phyloP scores from a whole-genome alignment of 2,329 filamentous ascomycete species.

The Pseudogymnoascus sp. region DNA sequence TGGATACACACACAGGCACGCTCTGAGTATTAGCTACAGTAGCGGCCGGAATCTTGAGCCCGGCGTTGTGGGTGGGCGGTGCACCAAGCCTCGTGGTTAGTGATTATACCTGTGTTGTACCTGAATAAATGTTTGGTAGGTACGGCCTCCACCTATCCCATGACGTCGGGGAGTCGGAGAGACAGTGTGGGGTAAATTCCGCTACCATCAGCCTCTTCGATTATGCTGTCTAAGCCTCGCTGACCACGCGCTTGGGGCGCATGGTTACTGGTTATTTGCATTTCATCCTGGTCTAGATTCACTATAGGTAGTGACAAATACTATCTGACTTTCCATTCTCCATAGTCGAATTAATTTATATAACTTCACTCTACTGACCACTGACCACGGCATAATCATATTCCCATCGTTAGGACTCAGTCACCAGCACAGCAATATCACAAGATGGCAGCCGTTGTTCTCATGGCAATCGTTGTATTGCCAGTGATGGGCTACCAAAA shows the following conservation, averaged over 20 bases:
- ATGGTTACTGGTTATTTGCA: neutral
- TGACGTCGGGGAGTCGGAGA: neutral
- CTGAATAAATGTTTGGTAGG: neutral
- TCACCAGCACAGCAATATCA: neutral
- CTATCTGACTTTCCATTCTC: neutral
- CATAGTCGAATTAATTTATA: neutral
- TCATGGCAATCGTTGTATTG: constrained; percentile 2
- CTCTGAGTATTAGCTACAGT: neutral
- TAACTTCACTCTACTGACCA: neutral
- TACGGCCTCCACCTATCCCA: neutral
- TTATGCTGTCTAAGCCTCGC: neutral
- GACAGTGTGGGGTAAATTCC: neutral
- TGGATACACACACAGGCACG: neutral
- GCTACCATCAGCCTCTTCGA: neutral
- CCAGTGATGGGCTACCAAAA: constrained; percentile 1
- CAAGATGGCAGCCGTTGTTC: constrained; percentile 2
- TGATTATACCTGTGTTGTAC: neutral
- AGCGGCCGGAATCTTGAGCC: neutral
- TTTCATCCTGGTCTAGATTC: neutral
- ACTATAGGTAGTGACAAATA: neutral
- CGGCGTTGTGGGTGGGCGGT: neutral
- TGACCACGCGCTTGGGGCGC: neutral
- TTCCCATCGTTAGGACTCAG: neutral
- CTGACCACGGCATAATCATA: neutral
- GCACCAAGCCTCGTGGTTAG: neutral